phyloP scores from a whole-genome alignment of 2,329 filamentous ascomycete genomes.

The Nemania sp. region DNA sequence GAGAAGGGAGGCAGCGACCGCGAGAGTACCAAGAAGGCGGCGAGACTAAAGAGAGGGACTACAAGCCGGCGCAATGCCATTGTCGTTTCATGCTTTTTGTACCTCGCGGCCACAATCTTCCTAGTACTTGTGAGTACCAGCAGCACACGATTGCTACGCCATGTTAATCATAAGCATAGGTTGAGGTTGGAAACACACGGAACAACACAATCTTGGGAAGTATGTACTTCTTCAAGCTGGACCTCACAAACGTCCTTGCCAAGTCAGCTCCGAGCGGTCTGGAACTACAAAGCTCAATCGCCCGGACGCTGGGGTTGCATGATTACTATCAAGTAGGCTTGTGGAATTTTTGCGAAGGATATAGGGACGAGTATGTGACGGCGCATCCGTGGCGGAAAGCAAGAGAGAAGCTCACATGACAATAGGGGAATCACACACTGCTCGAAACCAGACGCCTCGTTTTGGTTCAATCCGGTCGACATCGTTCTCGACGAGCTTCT shows the following conservation, averaged over 20 bases:
- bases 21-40: conserved; percentile 23
- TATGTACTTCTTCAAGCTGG: conserved; percentile 84
- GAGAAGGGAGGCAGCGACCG: conserved; percentile 28
- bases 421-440: conserved; percentile 74
- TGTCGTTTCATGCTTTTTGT: conserved; percentile 68
- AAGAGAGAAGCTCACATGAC: conserved; percentile 51
- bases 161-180: conserved; percentile 37
- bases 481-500: conserved; percentile 82
- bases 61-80: conserved; percentile 64
- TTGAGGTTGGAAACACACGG: conserved; percentile 74
- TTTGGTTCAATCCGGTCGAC: conserved; percentile 89
- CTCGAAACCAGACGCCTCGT: conserved; percentile 70
- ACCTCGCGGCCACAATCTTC: conserved; percentile 70
- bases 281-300: conserved; percentile 80
- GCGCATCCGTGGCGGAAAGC: neutral
- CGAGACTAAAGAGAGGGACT: conserved; percentile 52
- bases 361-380: conserved; percentile 60
- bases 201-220: conserved; percentile 64
- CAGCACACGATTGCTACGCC: neutral
- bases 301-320: conserved; percentile 82
- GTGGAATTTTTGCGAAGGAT: conserved; percentile 93
- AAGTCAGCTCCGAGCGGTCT: conserved; percentile 70
- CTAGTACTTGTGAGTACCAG: conserved; percentile 68
- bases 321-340: conserved; percentile 94
- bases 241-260: conserved; percentile 81